Evolutionary conservation across 805 yeast species (phyloP), one percentile per base, ranked within the genome.

Genomic region (Teunomyces cretensis): DNA sequence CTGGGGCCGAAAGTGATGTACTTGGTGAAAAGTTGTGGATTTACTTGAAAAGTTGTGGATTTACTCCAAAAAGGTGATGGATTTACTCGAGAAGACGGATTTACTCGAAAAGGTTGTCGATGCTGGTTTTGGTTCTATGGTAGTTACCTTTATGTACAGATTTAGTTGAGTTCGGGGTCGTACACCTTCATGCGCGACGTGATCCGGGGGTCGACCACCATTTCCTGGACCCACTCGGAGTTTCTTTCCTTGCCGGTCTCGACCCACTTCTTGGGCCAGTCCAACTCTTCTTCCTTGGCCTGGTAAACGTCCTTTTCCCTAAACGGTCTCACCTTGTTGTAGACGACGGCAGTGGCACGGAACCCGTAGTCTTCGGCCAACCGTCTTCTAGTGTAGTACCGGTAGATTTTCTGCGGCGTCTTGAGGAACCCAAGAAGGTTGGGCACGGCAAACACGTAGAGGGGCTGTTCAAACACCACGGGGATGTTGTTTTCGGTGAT

Each of bases 261-360:
- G 28, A 88, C 86, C 96, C 97, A 92, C 46, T 77, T 76, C 44
- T 70, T 64, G 11, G 97, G 96, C 97, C 97, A 92, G 52, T 88
- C 92, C 5, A 63, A 57, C 60, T 91, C 97, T 62, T 90, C 97
- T 33, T 72, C 80, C 14, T 61, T 58, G 12, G 78, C 79, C 47
- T 68, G 62, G 22, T 62, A 57, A 43, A 68, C 56, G 44, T 79
- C 83, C 38, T 71, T 62, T 49, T 43, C 65, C 42, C 61, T 67
- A 56, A 80, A 86, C 8, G 81, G 78, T 40, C 95, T 72, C 45
- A 74, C 64, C 35, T 76, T 72, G 27, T 80, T 80, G 42, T 63
- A 48, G 27, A 83, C 75, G 4, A 80, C 73, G 0, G 80, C 76
- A 11, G 80, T 74, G 0, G 89, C 74, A 17, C 72, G 68, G 19